Conservation (phyloP, 1,284 basidiomycete species). For the Meripilus lineatus region DNA sequence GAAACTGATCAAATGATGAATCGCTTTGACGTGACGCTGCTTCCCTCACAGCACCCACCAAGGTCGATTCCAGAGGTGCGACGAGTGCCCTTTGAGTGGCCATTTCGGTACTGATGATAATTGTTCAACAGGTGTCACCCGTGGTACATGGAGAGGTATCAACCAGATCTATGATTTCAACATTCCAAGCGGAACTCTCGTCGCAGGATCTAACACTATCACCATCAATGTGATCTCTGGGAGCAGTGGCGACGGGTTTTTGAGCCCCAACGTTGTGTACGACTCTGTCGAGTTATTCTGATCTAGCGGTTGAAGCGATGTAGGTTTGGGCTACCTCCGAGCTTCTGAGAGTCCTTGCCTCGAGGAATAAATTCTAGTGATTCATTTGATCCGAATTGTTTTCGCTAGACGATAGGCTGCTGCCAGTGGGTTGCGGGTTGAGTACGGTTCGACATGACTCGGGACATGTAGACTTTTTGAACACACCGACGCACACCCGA, state of each 20-base stretch:
- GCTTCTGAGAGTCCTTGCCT: no score
- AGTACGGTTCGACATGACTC: no score
- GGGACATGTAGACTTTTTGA: no score
- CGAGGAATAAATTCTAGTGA: no score
- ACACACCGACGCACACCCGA: no score
- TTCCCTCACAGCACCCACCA: constrained; percentile 30
- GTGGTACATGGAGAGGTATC: constrained; percentile 40
- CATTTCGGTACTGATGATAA: neutral
- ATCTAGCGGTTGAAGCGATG: constrained; percentile 5
- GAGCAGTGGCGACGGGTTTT: constrained; percentile 36
- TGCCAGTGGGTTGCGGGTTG: no score
- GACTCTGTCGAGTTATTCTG: constrained; percentile 41
- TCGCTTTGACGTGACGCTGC: neutral
- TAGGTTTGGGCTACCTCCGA: no score
- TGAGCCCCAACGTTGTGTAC: constrained; percentile 41
- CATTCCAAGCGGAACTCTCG: constrained; percentile 37
- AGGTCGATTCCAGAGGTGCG: constrained; percentile 33
- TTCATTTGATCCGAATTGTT: no score
- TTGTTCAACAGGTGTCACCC: constrained; percentile 10
- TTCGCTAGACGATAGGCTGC: no score
- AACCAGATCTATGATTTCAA: constrained; percentile 37
- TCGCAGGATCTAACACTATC: constrained; percentile 37
- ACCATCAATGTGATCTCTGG: constrained; percentile 39
- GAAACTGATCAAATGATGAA: neutral
- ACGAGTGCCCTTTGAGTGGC: neutral